phyloP scores from a whole-genome alignment of 148 eudicot genomes.

The Vaccinium myrtillus region DNA sequence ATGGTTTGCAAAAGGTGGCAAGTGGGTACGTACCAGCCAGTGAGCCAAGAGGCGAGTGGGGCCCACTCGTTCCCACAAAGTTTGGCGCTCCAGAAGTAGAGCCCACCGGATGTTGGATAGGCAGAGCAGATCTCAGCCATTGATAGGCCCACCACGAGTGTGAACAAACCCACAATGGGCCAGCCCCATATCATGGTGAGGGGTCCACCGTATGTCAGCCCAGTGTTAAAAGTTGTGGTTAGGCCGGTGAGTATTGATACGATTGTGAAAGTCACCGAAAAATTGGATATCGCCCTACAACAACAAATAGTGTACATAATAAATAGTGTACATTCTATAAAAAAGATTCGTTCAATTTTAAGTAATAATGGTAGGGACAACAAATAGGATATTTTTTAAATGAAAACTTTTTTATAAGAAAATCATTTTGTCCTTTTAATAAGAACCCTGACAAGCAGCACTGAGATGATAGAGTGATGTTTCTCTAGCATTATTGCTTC shows the following conservation, averaged over 20 bases:
- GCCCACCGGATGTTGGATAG: slow-evolving; percentile 72
- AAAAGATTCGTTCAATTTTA: too few relatives aligned
- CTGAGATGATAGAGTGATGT: too few relatives aligned
- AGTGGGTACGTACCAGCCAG: slow-evolving; percentile 66
- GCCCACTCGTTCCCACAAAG: slow-evolving; percentile 52
- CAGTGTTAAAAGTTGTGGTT: slow-evolving; percentile 53
- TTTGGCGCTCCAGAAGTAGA: slow-evolving; percentile 75
- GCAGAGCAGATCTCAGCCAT: slow-evolving; percentile 88
- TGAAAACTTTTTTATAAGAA: too few relatives aligned
- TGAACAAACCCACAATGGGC: slow-evolving; percentile 58
- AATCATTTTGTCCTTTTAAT: too few relatives aligned
- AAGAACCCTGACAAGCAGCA: too few relatives aligned
- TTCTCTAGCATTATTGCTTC: too few relatives aligned
- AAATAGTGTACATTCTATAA: too few relatives aligned
- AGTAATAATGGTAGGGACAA: too few relatives aligned
- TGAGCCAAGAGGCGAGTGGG: slow-evolving; percentile 74
- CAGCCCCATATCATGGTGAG: slow-evolving; percentile 69
- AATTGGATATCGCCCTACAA: slow-evolving; percentile 54
- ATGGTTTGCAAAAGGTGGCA: neutral
- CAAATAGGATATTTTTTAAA: too few relatives aligned
- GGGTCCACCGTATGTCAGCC: slow-evolving; percentile 65
- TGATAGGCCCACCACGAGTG: slow-evolving; percentile 58
- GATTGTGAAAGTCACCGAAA: slow-evolving; percentile 66
- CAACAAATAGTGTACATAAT: neutral
- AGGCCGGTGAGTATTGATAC: slow-evolving; percentile 66